A percentile compares a stretch with the other conserved stretches of the same genome.
Conservation (phyloP, 225 moss, liverwort and hornwort genomes). For the Marchantia polymorpha region DNA sequence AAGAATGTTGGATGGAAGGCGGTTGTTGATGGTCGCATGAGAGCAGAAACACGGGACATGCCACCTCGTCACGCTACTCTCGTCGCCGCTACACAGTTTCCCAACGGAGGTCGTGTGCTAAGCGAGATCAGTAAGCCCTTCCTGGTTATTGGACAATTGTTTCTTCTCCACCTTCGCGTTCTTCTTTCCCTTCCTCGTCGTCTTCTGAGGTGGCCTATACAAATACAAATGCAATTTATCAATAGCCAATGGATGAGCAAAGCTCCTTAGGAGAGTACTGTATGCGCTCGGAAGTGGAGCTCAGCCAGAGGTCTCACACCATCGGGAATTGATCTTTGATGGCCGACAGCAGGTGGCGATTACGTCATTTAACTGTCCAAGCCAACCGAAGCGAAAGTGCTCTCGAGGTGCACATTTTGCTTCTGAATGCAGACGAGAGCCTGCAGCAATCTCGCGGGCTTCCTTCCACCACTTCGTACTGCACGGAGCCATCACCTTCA, state of each 20-base stretch:
- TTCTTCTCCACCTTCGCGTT: conserved; percentile 47
- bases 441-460: background rate
- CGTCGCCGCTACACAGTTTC: conserved; percentile 4
- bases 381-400: background rate
- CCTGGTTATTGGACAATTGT: conserved; percentile 38
- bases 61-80: conserved; percentile 4
- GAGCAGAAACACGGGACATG: conserved; percentile 21
- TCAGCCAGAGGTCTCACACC: background rate
- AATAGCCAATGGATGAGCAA: conserved; percentile 20
- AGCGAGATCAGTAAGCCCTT: conserved; percentile 54
- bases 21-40: conserved; percentile 5
- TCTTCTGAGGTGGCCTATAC: background rate
- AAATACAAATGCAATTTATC: conserved; percentile 3
- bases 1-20: conserved; percentile 4
- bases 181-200: conserved; percentile 37
- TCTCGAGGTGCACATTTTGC: background rate
- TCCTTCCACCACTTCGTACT: background rate
- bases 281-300: background rate
- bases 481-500: background rate
- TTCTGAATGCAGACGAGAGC: background rate
- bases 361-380: background rate
- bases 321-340: background rate
- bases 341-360: background rate
- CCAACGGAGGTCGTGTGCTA: conserved; percentile 14
- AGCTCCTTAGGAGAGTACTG: conserved; percentile 2